Evolutionary conservation across 176 grass and related monocot species (phyloP).

Genomic region (Oryza officinalis): DNA sequence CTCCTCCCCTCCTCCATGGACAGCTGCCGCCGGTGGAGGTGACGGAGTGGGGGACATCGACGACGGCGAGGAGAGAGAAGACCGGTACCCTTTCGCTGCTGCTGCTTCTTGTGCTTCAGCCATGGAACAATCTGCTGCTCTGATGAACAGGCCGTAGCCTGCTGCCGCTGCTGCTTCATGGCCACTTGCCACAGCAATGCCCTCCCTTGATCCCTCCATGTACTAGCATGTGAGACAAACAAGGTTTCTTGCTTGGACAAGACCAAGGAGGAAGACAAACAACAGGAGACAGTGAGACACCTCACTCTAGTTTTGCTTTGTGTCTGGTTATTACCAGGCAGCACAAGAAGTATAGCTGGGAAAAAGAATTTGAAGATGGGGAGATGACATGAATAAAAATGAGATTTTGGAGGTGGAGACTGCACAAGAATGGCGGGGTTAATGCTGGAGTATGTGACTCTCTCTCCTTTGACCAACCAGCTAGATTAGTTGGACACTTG

Average conservation of each 20-base stretch:
- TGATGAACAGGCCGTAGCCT: conserved; percentile 31
- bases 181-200: conserved; percentile 38
- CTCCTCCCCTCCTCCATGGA: background rate
- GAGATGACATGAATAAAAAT: conserved; percentile 28
- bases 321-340: conserved; percentile 42
- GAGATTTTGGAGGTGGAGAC: conserved; percentile 8
- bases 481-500: conserved; percentile 42
- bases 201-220: conserved; percentile 52
- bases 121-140: conserved; percentile 28
- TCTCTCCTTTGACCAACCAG: conserved; percentile 51
- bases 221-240: background rate
- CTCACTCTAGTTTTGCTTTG: conserved; percentile 34
- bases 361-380: conserved; percentile 3
- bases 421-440: conserved; percentile 30
- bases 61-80: conserved; percentile 46
- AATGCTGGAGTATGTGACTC: too few relatives aligned
- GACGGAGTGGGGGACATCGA: conserved; percentile 65
- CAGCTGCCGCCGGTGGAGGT: conserved; percentile 32
- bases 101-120: conserved; percentile 34
- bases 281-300: conserved; percentile 19
- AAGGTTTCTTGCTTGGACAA: conserved; percentile 11
- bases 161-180: conserved; percentile 7
- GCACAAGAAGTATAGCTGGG: background rate
- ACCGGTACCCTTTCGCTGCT: conserved; percentile 34
- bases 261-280: conserved; percentile 24